Conservation (phyloP, 2,329 filamentous ascomycete species). For the Nemania sp. region DNA sequence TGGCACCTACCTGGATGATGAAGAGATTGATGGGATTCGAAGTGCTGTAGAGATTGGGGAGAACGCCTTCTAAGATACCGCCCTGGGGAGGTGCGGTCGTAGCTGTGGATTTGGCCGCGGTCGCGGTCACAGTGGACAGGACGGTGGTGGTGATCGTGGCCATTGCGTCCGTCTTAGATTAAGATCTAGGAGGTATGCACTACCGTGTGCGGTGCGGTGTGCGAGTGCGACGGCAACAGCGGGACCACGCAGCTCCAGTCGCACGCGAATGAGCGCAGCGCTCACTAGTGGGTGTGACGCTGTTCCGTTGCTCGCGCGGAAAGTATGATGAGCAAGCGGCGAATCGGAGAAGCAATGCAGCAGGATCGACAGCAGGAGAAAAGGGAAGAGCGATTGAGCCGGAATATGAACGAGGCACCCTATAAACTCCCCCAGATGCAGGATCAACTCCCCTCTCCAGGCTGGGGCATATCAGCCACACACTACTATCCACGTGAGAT, state of each 20-base stretch:
- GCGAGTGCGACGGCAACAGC: neutral
- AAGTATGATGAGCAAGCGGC: constrained; percentile 3
- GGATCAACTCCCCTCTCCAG: neutral
- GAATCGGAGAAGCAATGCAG: neutral
- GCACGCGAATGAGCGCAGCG: constrained; percentile 2
- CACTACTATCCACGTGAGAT: neutral
- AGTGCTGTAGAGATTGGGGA: constrained; percentile 75
- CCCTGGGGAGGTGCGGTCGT: constrained; percentile 57
- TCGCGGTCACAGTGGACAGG: constrained; percentile 41
- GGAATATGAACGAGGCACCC: neutral
- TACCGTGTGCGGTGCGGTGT: neutral
- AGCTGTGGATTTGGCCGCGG: constrained; percentile 43
- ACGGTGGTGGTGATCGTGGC: constrained; percentile 43
- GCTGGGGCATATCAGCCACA: neutral
- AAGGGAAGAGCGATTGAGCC: neutral
- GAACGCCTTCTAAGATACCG: constrained; percentile 77
- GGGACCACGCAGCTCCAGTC: neutral
- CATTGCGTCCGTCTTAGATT: constrained; percentile 30
- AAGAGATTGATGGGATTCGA: constrained; percentile 81
- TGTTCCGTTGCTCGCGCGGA: neutral
- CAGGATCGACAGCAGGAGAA: constrained; percentile 38
- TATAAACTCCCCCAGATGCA: neutral
- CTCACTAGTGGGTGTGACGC: no score
- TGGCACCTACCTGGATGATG: constrained; percentile 72
- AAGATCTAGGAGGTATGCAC: no score